phyloP scores from a whole-genome alignment of 1,139 yeast genomes.

The Candida freyschussii region DNA sequence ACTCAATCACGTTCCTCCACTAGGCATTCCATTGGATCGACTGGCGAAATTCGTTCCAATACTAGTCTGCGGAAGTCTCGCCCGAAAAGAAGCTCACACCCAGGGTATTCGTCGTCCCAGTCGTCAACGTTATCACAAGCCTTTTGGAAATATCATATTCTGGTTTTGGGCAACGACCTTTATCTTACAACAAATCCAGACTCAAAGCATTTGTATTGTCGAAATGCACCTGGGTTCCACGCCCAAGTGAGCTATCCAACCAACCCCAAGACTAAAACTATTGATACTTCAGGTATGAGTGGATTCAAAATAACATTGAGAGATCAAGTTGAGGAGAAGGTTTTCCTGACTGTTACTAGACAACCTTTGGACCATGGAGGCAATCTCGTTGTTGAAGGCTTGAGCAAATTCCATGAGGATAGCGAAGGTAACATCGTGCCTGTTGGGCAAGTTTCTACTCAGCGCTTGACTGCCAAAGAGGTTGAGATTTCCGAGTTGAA shows the following conservation, averaged over 20 bases:
- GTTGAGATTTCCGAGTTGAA: constrained; percentile 7
- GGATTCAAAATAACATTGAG: constrained; percentile 23
- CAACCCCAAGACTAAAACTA: constrained; percentile 26
- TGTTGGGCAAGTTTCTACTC: constrained; percentile 1
- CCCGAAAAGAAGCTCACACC: too few relatives aligned
- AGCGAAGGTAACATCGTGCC: constrained; percentile 12
- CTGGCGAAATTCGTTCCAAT: too few relatives aligned
- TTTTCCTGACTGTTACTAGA: constrained; percentile 13
- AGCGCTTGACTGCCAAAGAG: constrained; percentile 4
- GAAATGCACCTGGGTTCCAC: constrained; percentile 54
- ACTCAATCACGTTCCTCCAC: too few relatives aligned
- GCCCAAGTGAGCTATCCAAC: constrained; percentile 35
- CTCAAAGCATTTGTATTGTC: constrained; percentile 46
- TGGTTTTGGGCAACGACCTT: constrained; percentile 43
- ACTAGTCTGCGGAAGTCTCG: too few relatives aligned
- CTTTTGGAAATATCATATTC: constrained; percentile 60
- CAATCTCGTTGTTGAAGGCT: constrained; percentile 11
- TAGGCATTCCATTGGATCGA: too few relatives aligned
- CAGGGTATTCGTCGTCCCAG: too few relatives aligned
- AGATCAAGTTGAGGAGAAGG: constrained; percentile 11
- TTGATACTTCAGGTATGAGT: constrained; percentile 21
- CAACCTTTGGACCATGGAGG: constrained; percentile 1
- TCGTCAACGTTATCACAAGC: constrained; percentile 5
- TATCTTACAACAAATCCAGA: constrained; percentile 60
- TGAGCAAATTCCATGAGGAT: constrained; percentile 8